Evolutionary conservation across 2,329 filamentous ascomycete species (phyloP).

Genomic region (Zymoseptoria passerinii): DNA sequence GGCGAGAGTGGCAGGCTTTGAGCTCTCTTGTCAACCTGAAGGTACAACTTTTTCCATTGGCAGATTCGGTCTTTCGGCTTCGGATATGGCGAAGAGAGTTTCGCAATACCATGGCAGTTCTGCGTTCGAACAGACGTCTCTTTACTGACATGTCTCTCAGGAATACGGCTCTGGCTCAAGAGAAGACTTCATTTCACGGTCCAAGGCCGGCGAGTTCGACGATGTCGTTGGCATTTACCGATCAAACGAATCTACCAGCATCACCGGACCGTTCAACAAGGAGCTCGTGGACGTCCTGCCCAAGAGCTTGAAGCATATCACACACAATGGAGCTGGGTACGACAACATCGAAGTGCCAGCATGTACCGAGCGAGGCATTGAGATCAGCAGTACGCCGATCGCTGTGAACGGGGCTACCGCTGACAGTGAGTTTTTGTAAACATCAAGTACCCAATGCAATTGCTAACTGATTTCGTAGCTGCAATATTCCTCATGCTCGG

Average conservation of each 20-base stretch:
- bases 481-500: slow-evolving; percentile 46
- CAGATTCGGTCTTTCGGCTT: neutral
- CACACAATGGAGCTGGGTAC: slow-evolving; percentile 37
- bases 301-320: slow-evolving; percentile 36
- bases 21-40: slow-evolving; percentile 26
- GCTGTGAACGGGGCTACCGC: slow-evolving; percentile 46
- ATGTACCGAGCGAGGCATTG: slow-evolving; percentile 31
- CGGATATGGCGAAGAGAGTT: neutral
- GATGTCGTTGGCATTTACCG: slow-evolving; percentile 51
- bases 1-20: slow-evolving; percentile 40
- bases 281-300: slow-evolving; percentile 38
- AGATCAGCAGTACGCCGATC: slow-evolving; percentile 40
- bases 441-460: neutral
- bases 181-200: slow-evolving; percentile 48
- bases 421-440: slow-evolving; percentile 16
- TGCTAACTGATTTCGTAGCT: slow-evolving; percentile 17
- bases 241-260: slow-evolving; percentile 46
- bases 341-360: slow-evolving; percentile 31
- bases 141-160: slow-evolving; percentile 24
- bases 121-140: neutral
- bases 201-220: slow-evolving; percentile 47
- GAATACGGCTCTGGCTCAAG: slow-evolving; percentile 48
- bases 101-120: neutral
- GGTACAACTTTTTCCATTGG: slow-evolving; percentile 14
- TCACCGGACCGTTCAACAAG: slow-evolving; percentile 40